These are phyloP conservation scores for Oryza longistaminata DNA, from an alignment of 176 grass and related monocot species.

Conservation along the genomic window DNA sequence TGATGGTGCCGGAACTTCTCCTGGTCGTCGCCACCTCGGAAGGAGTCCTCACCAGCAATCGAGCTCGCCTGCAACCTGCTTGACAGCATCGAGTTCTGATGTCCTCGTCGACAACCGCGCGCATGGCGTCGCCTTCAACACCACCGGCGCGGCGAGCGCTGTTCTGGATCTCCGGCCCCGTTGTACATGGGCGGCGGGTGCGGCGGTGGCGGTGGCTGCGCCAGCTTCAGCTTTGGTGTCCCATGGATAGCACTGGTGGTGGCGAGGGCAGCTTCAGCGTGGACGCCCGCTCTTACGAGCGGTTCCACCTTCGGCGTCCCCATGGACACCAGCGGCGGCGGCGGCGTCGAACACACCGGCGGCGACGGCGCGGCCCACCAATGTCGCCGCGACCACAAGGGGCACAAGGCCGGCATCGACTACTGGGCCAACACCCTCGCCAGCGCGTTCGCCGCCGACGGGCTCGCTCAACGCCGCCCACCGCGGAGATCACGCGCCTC, in stretches of 20 bases:
- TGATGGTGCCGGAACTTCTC: conserved; percentile 34
- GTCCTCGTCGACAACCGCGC: background rate
- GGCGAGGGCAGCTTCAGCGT: background rate
- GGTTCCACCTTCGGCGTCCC: background rate
- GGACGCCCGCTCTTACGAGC: background rate
- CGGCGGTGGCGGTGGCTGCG: too few species aligned
- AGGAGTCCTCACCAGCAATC: conserved; percentile 15
- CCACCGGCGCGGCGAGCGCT: background rate
- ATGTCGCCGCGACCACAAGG: background rate
- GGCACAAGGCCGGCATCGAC: background rate
- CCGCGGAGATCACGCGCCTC: conserved; percentile 48
- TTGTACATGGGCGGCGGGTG: too few species aligned
- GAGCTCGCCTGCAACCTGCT: conserved; percentile 29
- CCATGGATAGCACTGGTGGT: background rate
- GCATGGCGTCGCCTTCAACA: background rate
- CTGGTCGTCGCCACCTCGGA: conserved; percentile 38
- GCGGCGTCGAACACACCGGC: background rate
- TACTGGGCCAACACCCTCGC: conserved; percentile 27
- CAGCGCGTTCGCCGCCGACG: background rate
- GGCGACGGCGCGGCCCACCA: background rate
- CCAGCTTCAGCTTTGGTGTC: background rate
- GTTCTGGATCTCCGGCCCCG: background rate
- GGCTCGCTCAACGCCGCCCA: conserved; percentile 17
- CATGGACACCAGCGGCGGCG: background rate
- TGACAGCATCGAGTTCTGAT: background rate